Evolutionary conservation across 2,329 filamentous ascomycete species (phyloP).

Genomic region (Fusarium lyarnte): DNA sequence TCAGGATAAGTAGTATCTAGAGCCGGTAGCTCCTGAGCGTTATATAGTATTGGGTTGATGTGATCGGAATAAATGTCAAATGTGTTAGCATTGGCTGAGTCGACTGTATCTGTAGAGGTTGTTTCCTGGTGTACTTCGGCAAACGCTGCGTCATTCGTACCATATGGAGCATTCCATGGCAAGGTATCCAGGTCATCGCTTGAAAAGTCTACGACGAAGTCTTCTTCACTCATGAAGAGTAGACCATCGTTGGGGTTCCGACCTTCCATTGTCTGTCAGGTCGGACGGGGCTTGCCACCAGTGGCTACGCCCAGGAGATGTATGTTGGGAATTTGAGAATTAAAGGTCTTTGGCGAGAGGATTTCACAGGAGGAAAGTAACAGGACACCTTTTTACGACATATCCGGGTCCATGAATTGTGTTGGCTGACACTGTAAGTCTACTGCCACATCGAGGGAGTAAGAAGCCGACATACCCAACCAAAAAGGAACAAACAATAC

Average conservation of each 20-base stretch:
- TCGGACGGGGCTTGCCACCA: neutral
- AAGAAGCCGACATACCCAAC: neutral
- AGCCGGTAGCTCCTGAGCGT: neutral
- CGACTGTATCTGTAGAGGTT: neutral
- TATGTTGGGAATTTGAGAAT: neutral
- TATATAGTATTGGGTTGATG: neutral
- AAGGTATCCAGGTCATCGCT: neutral
- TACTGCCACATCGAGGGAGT: rapidly evolving
- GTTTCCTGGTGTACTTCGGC: neutral
- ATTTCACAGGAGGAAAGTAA: neutral
- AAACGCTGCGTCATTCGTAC: conserved; percentile 20
- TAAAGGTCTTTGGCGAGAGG: neutral
- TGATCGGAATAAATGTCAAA: neutral
- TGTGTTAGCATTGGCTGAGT: neutral
- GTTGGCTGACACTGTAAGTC: neutral
- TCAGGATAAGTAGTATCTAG: neutral
- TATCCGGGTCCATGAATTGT: conserved; percentile 9
- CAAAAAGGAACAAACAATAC: neutral
- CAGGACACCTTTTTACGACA: conserved; percentile 20
- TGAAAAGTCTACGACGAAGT: neutral
- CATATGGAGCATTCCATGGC: neutral
- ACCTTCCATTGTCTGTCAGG: neutral
- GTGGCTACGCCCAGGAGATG: neutral
- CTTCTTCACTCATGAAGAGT: neutral
- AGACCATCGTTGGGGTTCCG: neutral